Base-by-base conservation (phyloP, 2,329 filamentous ascomycete genomes). In the Emergomyces orientalis region DNA sequence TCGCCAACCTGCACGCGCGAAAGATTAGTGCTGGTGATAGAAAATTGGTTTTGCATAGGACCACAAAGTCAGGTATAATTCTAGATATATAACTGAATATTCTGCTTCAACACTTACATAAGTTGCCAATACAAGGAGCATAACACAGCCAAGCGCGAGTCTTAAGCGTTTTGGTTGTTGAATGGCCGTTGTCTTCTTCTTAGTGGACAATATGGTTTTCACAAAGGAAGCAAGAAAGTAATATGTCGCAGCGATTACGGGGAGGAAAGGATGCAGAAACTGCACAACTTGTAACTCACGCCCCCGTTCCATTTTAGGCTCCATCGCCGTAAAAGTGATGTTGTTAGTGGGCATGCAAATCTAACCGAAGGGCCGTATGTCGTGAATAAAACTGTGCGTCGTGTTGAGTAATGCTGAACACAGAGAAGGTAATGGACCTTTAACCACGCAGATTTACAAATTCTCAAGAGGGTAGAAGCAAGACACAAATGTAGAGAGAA, bases 221-320 rank as follows among this genome's bases (percentile, higher is more conserved):
- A 84, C 67, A 37, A 78, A 72, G 30, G 79, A 80, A 9, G 84
- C 76, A 61, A 79, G 65, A 59, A 82, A 71, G 71, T 86, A 88
- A 73, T 83, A 88, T 62, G 78, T 57, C 67, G 86, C 86, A 63
- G 86, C 73, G 25, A 78, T 63, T 11, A 81, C 77, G 13, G 87
- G 85, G n/a, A 68, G 22, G 22, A 63, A 59, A 14, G 63, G 62
- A 39, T 65, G 63, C 27, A 69, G 45, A 43, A 54, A 41, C 58
- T 59, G 59, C 47, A 66, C 55, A 32, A 60, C 56, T 19, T 41
- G 37, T 19, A 63, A 41, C 47, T 59, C 59, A 34, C 49, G 32
- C n/a, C 37, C 55, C 22, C 3, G 54, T 45, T 59, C 43, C 13
- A 52, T n/a, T 8, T 60, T 49, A n/a, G 13, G n/a, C n/a, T 55